Evolutionary conservation across 148 eudicot species (phyloP).

Genomic region (Vaccinium macrocarpon): DNA sequence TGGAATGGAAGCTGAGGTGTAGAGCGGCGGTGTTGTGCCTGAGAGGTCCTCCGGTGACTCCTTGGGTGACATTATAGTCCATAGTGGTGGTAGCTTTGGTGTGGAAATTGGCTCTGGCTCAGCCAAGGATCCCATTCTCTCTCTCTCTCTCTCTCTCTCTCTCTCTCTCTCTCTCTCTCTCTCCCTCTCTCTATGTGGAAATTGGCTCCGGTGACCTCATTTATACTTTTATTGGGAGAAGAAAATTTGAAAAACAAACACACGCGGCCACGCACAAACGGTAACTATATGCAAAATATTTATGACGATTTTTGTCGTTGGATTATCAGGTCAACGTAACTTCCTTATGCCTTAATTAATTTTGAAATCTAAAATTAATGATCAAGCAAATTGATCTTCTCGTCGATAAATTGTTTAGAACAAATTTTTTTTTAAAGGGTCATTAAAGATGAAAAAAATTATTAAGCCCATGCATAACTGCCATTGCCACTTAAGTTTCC

Average conservation of each 20-base stretch:
- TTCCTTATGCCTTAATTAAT: too few species aligned
- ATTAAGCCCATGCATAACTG: too few species aligned
- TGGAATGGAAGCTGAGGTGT: constrained; percentile 65
- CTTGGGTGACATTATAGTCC: constrained; percentile 16
- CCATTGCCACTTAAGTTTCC: too few species aligned
- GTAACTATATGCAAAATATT: too few species aligned
- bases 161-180: constrained; percentile 6
- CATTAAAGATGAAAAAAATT: too few species aligned
- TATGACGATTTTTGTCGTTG: too few species aligned
- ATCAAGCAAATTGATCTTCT: too few species aligned
- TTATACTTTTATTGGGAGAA: neutral
- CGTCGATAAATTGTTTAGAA: too few species aligned
- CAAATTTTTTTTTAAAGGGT: too few species aligned
- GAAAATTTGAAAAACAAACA: neutral
- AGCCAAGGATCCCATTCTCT: constrained; percentile 32
- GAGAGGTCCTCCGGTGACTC: constrained; percentile 32
- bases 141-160: neutral
- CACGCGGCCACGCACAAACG: neutral
- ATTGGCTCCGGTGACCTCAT: too few species aligned
- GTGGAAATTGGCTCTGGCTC: constrained; percentile 14
- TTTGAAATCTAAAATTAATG: too few species aligned
- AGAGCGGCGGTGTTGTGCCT: constrained; percentile 52
- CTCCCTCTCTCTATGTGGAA: neutral
- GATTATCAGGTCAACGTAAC: too few species aligned
- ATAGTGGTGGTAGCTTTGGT: constrained; percentile 33